Conservation (phyloP, 352 stramenopile species). For the Globisporangium iwayamae region DNA sequence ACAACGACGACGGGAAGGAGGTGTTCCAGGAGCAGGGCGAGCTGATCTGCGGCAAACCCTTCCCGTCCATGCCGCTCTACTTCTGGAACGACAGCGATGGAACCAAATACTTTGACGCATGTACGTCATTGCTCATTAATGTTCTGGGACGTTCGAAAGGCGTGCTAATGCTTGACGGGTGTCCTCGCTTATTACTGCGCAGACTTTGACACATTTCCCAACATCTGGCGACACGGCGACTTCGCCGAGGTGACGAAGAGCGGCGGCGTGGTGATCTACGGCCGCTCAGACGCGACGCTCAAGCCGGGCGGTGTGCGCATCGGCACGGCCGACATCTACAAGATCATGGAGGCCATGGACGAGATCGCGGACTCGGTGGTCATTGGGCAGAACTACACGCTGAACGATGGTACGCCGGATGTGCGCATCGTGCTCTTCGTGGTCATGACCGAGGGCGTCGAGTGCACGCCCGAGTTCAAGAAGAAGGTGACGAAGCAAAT, state of each 20-base stretch:
- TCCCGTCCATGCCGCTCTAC: slow-evolving; percentile 80
- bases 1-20: slow-evolving; percentile 53
- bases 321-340: slow-evolving; percentile 78
- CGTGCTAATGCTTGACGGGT: no score
- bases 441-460: slow-evolving; percentile 37
- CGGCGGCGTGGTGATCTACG: slow-evolving; percentile 67
- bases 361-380: slow-evolving; percentile 66
- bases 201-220: slow-evolving; percentile 76
- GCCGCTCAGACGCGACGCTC: slow-evolving; percentile 74
- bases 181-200: no score
- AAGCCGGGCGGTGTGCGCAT: slow-evolving; percentile 78
- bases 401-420: slow-evolving; percentile 63
- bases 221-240: slow-evolving; percentile 81
- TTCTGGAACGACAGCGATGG: slow-evolving; percentile 78
- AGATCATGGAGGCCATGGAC: slow-evolving; percentile 65
- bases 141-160: background rate
- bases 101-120: slow-evolving; percentile 74
- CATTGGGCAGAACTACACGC: slow-evolving; percentile 59
- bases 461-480: slow-evolving; percentile 42
- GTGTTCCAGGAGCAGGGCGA: slow-evolving; percentile 51
- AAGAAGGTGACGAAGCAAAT: slow-evolving; percentile 53
- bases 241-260: slow-evolving; percentile 68
- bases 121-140: slow-evolving; percentile 26
- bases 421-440: slow-evolving; percentile 78
- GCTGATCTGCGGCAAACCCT: slow-evolving; percentile 70